A percentile compares a stretch with the other conserved stretches of the same genome.
phyloP scores from a whole-genome alignment of 441 rosid genomes.

The Manihot esculenta region DNA sequence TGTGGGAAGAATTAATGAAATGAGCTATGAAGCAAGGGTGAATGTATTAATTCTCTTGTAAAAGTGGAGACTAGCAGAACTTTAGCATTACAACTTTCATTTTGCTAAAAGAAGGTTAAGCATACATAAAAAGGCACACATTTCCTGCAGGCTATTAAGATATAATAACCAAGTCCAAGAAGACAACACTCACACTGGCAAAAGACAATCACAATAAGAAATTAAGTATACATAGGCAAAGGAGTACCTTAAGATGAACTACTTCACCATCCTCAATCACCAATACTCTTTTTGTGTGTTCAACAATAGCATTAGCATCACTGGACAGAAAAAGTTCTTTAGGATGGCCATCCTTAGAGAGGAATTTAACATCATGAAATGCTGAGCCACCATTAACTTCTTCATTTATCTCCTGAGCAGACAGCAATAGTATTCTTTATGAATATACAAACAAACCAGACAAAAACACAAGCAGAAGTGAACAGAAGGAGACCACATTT shows the following conservation, averaged over 20 bases:
- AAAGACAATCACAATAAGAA: background rate
- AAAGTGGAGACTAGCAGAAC: background rate
- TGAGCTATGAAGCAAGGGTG: background rate
- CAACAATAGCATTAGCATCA: conserved; percentile 88
- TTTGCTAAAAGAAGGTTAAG: background rate
- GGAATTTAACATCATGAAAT: conserved; percentile 64
- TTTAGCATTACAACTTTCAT: background rate
- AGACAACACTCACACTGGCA: background rate
- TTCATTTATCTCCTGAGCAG: conserved; percentile 55
- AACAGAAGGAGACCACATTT: background rate
- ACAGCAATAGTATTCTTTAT: conserved; percentile 4
- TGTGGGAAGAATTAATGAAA: background rate
- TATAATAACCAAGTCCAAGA: background rate
- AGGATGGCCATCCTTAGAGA: conserved; percentile 62
- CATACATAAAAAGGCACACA: background rate
- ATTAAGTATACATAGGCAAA: conserved; percentile 5
- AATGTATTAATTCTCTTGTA: background rate
- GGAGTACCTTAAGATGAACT: conserved; percentile 81
- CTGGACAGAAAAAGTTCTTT: conserved; percentile 88
- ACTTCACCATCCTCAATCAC: conserved; percentile 96
- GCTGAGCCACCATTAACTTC: conserved; percentile 46
- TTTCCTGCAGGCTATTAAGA: background rate
- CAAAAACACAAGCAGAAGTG: background rate
- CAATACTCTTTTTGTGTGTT: conserved; percentile 90
- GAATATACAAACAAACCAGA: background rate